Evolutionary conservation across 1,139 yeast species (phyloP).

Genomic region (Kodamaea arcana): DNA sequence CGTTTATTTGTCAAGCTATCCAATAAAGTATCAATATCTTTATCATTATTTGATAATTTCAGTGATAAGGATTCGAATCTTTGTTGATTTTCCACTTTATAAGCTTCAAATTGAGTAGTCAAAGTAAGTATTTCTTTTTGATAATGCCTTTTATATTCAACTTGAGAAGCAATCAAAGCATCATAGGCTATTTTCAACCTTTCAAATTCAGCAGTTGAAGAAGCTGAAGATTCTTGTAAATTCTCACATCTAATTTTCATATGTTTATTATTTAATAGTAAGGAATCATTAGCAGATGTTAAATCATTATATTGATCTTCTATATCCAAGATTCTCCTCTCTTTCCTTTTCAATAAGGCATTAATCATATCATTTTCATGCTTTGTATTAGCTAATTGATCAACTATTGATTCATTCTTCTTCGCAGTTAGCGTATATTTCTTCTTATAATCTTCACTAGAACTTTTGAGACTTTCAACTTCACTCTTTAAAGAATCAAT

Average conservation of each 20-base stretch:
- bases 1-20: slow-evolving; percentile 41
- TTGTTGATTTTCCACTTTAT: slow-evolving; percentile 33
- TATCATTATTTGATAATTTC: slow-evolving; percentile 35
- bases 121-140: slow-evolving; percentile 29
- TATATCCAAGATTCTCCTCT: slow-evolving; percentile 57
- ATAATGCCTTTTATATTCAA: slow-evolving; percentile 53
- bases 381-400: slow-evolving; percentile 64
- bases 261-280: slow-evolving; percentile 45
- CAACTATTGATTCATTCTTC: slow-evolving; percentile 58
- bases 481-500: slow-evolving; percentile 52
- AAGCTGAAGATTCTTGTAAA: slow-evolving; percentile 44
- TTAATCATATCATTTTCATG: slow-evolving; percentile 68
- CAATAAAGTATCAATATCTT: slow-evolving; percentile 41
- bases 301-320: slow-evolving; percentile 53
- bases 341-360: slow-evolving; percentile 60
- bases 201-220: slow-evolving; percentile 51
- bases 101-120: slow-evolving; percentile 31
- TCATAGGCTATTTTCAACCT: slow-evolving; percentile 61
- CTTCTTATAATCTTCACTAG: slow-evolving; percentile 41
- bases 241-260: slow-evolving; percentile 48
- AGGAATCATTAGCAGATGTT: slow-evolving; percentile 39
- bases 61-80: slow-evolving; percentile 27
- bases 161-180: slow-evolving; percentile 52
- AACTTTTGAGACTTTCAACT: slow-evolving; percentile 38
- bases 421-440: slow-evolving; percentile 44